A percentile compares a stretch with the other conserved stretches of the same genome.
Evolutionary conservation across 805 yeast species (phyloP).

Genomic region (Brettanomyces custersianus): DNA sequence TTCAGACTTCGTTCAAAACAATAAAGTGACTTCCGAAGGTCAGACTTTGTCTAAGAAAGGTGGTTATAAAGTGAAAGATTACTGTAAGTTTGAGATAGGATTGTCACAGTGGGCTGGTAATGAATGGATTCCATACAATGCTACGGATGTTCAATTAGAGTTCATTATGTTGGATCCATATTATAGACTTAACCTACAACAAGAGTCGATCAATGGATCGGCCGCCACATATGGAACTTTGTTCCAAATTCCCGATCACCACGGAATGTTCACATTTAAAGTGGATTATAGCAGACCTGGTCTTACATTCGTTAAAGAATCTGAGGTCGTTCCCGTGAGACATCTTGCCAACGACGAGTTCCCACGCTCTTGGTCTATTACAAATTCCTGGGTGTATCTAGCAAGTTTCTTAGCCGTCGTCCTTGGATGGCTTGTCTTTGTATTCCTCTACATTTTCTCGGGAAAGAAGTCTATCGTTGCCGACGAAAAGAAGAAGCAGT

Average conservation of each 20-base stretch:
- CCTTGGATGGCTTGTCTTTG: slow-evolving; percentile 68
- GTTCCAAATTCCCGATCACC: slow-evolving; percentile 86
- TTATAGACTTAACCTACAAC: slow-evolving; percentile 62
- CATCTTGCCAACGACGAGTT: slow-evolving; percentile 95
- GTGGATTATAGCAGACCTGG: slow-evolving; percentile 77
- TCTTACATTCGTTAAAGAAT: slow-evolving; percentile 53
- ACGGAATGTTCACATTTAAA: slow-evolving; percentile 88
- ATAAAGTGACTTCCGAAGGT: slow-evolving; percentile 24
- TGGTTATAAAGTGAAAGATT: slow-evolving; percentile 70
- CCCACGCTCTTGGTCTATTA: slow-evolving; percentile 84
- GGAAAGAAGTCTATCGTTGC: slow-evolving; percentile 12
- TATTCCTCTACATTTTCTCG: slow-evolving; percentile 48
- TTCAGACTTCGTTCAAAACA: slow-evolving; percentile 44
- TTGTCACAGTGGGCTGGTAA: slow-evolving; percentile 37
- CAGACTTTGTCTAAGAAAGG: slow-evolving; percentile 15
- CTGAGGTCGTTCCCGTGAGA: slow-evolving; percentile 71
- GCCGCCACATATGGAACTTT: slow-evolving; percentile 43
- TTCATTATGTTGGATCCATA: slow-evolving; percentile 92
- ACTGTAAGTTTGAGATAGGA: slow-evolving; percentile 46
- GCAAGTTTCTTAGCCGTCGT: slow-evolving; percentile 63
- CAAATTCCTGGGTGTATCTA: slow-evolving; percentile 89
- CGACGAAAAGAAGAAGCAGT: slow-evolving; percentile 17
- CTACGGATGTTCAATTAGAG: slow-evolving; percentile 68
- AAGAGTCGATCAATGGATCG: slow-evolving; percentile 28
- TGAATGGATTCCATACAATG: slow-evolving; percentile 63